Evolutionary conservation across 2,329 filamentous ascomycete species (phyloP), one percentile per base, ranked within the genome.

Genomic region (Ceratocystis ficicola): DNA sequence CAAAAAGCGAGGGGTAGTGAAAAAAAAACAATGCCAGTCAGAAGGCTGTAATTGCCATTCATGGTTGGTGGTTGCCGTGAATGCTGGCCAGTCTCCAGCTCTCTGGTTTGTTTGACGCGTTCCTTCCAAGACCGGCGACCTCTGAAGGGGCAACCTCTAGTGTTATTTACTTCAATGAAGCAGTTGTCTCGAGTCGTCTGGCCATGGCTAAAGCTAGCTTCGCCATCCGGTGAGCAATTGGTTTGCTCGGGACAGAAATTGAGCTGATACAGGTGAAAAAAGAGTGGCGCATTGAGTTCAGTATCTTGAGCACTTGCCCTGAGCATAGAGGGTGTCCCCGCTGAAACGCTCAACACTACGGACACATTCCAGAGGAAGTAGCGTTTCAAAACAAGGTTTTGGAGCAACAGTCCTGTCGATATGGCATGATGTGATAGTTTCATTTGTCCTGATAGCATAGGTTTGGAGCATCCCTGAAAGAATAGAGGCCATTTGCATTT

Each of bases 51-150:
- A 30, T 59, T 59, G 28, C 55, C 55, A 59, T 36, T 59, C 55
- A 36, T 59, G 55, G 55, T 12, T 59, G 25, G 32, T 59, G 55
- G 55, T 59, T 59, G 55, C 55, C 30, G 55, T 59, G 55, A 36
- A 30, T 36, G 30, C 55, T 59, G 30, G 25, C 22, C 28, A 25
- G 55, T 59, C 25, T 59, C 55, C 55, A 59, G 55, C 30, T 15
- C 28, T 32, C 15, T 59, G 55, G 25, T 59, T 59, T 59, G 55
- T 59, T 59, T 30, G 55, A 59, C 55, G 55, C 30, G 55, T 32
- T 36, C 55, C 55, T 59, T 59, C 55, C 55, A n/a, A 59, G 55
- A 28, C 12, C 22, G 30, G 30, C 28, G 12, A 59, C 25, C 55
- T 59, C 55, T 30, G 36, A 30, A 59, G 28, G 32, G 15, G 55